phyloP scores from a whole-genome alignment of 306 rosid genomes.

The Delonix regia region DNA sequence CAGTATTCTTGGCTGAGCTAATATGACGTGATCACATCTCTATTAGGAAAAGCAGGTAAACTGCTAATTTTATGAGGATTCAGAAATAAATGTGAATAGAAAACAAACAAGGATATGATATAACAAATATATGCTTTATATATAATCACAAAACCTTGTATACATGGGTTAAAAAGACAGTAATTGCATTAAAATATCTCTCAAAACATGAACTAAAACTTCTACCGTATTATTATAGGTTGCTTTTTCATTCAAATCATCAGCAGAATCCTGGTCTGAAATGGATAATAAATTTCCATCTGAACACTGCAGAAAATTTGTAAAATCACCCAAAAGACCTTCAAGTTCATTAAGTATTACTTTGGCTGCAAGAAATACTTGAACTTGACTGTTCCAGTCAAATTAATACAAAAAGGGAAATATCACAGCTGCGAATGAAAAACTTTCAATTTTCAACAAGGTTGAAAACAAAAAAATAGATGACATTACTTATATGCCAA shows the following conservation, averaged over 20 bases:
- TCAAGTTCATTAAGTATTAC: constrained; percentile 56
- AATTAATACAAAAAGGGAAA: constrained; percentile 25
- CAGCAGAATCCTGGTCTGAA: constrained; percentile 33
- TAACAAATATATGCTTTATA: too few species aligned
- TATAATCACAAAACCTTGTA: neutral
- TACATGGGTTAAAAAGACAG: neutral
- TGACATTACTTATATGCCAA: constrained; percentile 10
- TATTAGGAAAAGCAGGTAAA: constrained; percentile 23
- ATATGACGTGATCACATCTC: neutral
- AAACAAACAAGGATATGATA: too few species aligned
- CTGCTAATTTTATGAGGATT: neutral
- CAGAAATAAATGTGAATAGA: neutral
- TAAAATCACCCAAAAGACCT: constrained; percentile 54
- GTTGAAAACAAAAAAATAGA: neutral
- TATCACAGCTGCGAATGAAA: neutral
- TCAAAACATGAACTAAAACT: neutral
- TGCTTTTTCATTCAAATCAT: constrained; percentile 31
- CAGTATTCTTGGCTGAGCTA: neutral
- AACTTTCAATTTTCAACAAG: neutral
- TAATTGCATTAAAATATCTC: constrained; percentile 4
- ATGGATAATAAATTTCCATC: neutral
- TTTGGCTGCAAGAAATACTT: neutral
- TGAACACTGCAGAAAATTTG: constrained; percentile 39
- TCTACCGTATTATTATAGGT: constrained; percentile 47
- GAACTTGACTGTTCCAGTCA: constrained; percentile 30